Base-by-base conservation (phyloP, 768 basidiomycete species). In the Boletus coccyginus region DNA sequence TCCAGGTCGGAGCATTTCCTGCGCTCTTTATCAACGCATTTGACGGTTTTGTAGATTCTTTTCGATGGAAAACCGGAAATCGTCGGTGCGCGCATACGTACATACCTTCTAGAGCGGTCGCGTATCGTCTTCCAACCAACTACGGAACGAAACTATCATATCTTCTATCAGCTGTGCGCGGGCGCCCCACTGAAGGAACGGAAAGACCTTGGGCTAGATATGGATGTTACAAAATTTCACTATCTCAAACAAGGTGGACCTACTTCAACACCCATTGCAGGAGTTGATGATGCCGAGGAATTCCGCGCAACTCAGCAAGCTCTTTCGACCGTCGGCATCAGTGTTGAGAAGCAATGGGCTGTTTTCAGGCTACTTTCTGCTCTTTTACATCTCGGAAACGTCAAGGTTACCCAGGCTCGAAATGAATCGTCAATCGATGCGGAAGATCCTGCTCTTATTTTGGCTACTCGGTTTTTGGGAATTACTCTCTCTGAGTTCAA, bases 121-220 rank as follows among this genome's bases (percentile, higher is more conserved):
- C 87, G 97, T 58, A 89, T 99, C 59, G 95, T 98, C 55, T 98
- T 96, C 73, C 97, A 99, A 73, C 96, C 97, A 17, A 79, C 90
- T 56, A 94, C 91, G 43, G 97, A 99, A 73, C 87, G 97, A 57
- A 99, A 99, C 74, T 99, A 98, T 74, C 97, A 99, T 73, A 98
- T 99, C 65, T 99, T 99, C 80, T 98, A 99, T 75, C 97, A 99
- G 70, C 78, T 99, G n/a, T 94, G 96, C 63, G 91, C 95, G 0
- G 97, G 97, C 46, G 94, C 93, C 11, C 95, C 97, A 3, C 77
- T 90, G 24, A 96, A 96, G 72, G 97, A 99, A 68, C 86, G 93
- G 41, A 96, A 96, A 73, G 93, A 95, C 65, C 84, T 98, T 44
- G 95, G 94, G 7, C 80, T 99, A 38, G 92, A 95, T 64, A 78